Evolutionary conservation across 2,329 filamentous ascomycete genomes (phyloP).

Genomic region (Clarireedia hainanense): DNA sequence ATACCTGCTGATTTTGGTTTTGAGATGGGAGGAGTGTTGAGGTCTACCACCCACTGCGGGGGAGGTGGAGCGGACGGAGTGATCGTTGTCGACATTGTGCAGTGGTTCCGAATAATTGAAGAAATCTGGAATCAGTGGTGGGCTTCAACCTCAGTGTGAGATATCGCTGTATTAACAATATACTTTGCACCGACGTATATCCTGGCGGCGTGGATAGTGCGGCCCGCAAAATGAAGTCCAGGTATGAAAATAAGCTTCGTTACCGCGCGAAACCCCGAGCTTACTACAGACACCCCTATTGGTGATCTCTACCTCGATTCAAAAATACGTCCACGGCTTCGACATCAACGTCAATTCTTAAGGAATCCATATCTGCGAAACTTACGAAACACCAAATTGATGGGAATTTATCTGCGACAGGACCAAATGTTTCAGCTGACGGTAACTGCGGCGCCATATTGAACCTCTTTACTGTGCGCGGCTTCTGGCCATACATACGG

Average conservation of each 20-base stretch:
- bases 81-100: background rate
- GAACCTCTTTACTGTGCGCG: background rate
- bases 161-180: background rate
- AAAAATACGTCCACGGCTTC: constrained; percentile 6
- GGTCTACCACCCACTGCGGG: constrained; percentile 77
- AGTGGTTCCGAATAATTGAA: no score
- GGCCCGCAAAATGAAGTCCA: background rate
- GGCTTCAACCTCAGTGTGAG: background rate
- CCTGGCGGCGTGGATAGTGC: background rate
- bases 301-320: constrained; percentile 6
- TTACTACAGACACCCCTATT: constrained; percentile 11
- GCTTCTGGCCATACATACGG: constrained; percentile 12
- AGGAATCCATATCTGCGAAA: constrained; percentile 5
- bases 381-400: constrained; percentile 12
- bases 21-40: constrained; percentile 60
- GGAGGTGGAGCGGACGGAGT: constrained; percentile 32
- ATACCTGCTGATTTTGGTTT: constrained; percentile 61
- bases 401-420: constrained; percentile 18
- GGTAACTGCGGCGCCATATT: constrained; percentile 20
- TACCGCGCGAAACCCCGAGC: constrained; percentile 10
- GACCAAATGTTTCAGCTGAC: constrained; percentile 15
- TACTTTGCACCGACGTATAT: background rate
- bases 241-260: constrained; percentile 1
- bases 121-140: background rate
- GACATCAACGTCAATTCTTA: constrained; percentile 9